Percentiles rank a stretch among this genome's conserved stretches.
Evolutionary conservation across 1,284 basidiomycete genomes (phyloP).

Genomic region (Earliella scabrosa): DNA sequence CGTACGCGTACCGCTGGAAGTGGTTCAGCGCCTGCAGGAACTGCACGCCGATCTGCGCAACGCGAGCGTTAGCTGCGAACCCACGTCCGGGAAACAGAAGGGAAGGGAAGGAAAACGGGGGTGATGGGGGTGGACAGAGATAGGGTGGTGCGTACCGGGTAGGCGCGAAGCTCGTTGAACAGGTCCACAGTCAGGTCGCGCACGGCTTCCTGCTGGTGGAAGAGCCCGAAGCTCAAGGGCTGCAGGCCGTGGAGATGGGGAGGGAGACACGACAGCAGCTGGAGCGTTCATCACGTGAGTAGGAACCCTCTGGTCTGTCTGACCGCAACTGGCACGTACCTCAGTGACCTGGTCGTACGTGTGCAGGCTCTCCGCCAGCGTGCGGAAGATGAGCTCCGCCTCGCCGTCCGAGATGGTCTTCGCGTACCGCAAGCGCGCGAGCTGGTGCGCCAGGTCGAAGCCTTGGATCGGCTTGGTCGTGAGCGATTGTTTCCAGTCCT

Average conservation of each 20-base stretch:
- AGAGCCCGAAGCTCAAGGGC: constrained; percentile 87
- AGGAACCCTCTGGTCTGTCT: background rate
- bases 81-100: constrained; percentile 4
- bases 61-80: background rate
- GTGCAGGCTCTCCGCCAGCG: constrained; percentile 69
- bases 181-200: constrained; percentile 84
- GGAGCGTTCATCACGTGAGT: constrained; percentile 1
- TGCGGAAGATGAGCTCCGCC: constrained; percentile 75
- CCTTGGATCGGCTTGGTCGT: constrained; percentile 55
- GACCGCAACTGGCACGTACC: constrained; percentile 51
- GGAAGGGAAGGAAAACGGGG: constrained; percentile 1
- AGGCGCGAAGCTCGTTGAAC: constrained; percentile 76
- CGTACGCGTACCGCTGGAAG: constrained; percentile 89
- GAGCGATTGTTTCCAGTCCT: constrained; percentile 61
- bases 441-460: constrained; percentile 77
- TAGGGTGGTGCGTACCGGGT: constrained; percentile 81
- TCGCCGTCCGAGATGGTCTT: constrained; percentile 68
- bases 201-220: constrained; percentile 81
- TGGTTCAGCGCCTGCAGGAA: constrained; percentile 88
- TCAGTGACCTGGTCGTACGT: constrained; percentile 90
- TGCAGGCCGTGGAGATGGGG: constrained; percentile 84
- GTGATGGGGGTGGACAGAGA: too few species aligned
- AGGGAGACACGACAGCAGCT: constrained; percentile 83
- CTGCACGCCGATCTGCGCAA: constrained; percentile 76
- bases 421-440: constrained; percentile 66